A percentile compares a stretch with the other conserved stretches of the same genome.
phyloP scores from a whole-genome alignment of 805 yeast species.

The Kodamaea kaohsiungensis region DNA sequence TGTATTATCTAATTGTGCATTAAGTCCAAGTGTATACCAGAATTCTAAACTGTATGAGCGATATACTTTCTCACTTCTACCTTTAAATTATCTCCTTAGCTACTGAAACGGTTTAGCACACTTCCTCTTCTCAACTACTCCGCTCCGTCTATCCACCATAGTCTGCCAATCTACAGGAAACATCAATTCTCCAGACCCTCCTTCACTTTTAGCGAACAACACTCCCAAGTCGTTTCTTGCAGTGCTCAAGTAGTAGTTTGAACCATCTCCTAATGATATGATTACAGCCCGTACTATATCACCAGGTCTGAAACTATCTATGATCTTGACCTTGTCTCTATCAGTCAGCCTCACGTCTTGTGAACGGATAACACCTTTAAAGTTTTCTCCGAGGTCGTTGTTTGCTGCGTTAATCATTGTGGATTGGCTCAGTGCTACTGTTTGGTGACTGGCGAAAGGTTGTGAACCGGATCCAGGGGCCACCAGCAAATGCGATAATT shows the following conservation, averaged over 20 bases:
- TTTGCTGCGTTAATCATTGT: slow-evolving; percentile 39
- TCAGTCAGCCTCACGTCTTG: slow-evolving; percentile 92
- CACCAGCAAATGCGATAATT: slow-evolving; percentile 36
- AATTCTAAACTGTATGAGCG: too few species aligned
- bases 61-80: too few species aligned
- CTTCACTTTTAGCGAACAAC: slow-evolving; percentile 75
- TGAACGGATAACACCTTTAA: slow-evolving; percentile 79
- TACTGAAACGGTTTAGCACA: slow-evolving; percentile 80
- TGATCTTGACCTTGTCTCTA: slow-evolving; percentile 78
- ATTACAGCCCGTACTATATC: slow-evolving; percentile 86
- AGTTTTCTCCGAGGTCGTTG: slow-evolving; percentile 81
- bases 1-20: too few species aligned
- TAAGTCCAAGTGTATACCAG: too few species aligned
- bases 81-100: not conserved
- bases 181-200: slow-evolving; percentile 72
- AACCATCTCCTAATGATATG: slow-evolving; percentile 90
- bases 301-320: slow-evolving; percentile 84
- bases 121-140: slow-evolving; percentile 75
- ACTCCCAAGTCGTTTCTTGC: slow-evolving; percentile 93
- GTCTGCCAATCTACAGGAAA: slow-evolving; percentile 95
- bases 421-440: slow-evolving; percentile 45
- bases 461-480: slow-evolving; percentile 59
- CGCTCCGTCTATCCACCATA: slow-evolving; percentile 79
- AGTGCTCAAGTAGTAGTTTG: slow-evolving; percentile 84
- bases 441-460: slow-evolving; percentile 32